A percentile compares a stretch with the other conserved stretches of the same genome.
phyloP scores from a whole-genome alignment of 768 basidiomycete species.

The Dioszegia crocea region DNA sequence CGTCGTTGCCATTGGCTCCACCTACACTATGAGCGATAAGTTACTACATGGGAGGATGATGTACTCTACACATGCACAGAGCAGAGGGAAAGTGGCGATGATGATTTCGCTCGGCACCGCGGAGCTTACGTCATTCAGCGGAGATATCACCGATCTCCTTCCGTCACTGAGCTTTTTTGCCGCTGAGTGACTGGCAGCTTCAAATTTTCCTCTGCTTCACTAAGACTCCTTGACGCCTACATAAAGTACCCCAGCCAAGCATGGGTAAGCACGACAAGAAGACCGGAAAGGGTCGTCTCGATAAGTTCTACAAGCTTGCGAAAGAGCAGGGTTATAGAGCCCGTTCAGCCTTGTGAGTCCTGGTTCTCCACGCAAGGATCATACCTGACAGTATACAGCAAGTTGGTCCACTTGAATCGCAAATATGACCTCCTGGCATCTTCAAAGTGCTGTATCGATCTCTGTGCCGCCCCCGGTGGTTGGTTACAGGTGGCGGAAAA shows the following conservation, averaged over 20 bases:
- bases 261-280: constrained; percentile 52
- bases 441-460: constrained; percentile 86
- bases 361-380: not conserved
- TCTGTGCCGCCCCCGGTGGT: constrained; percentile 97
- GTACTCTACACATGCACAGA: too few species aligned
- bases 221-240: not conserved
- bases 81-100: too few species aligned
- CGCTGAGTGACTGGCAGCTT: too few species aligned
- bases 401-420: constrained; percentile 96
- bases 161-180: too few species aligned
- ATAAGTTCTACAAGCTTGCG: constrained; percentile 95
- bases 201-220: too few species aligned
- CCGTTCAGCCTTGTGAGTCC: constrained; percentile 70
- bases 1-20: too few species aligned
- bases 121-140: not conserved
- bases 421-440: constrained; percentile 86
- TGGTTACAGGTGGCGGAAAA: constrained; percentile 99
- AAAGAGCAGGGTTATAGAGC: constrained; percentile 99
- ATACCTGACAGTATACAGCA: constrained; percentile 53
- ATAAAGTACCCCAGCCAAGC: not conserved
- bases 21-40: too few species aligned
- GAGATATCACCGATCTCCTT: not conserved
- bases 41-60: too few species aligned
- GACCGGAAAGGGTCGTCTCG: constrained; percentile 80
- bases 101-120: too few species aligned